Percentiles rank a stretch among this genome's conserved stretches.
Evolutionary conservation across 768 basidiomycete species (phyloP).

Genomic region (Suillus brevipes): DNA sequence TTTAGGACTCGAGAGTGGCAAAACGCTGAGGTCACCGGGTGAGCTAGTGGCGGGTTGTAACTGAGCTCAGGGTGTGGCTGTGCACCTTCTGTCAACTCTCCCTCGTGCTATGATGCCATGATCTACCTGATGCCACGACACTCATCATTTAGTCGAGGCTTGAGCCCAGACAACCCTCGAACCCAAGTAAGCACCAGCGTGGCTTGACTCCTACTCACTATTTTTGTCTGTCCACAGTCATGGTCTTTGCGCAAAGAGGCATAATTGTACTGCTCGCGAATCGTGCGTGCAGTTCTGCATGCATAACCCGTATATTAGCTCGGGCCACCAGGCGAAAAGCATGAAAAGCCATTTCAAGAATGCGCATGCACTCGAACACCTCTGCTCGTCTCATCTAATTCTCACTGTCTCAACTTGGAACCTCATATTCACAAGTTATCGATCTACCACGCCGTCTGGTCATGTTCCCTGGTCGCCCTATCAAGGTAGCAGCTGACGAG

Average conservation of each 20-base stretch:
- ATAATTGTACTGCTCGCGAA: not conserved
- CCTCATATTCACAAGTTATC: not conserved
- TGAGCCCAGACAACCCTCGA: not conserved
- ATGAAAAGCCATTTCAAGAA: not conserved
- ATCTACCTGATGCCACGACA: not conserved
- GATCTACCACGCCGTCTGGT: not conserved
- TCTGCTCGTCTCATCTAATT: not conserved
- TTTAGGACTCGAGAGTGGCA: not conserved
- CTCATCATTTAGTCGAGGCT: not conserved
- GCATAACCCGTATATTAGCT: not conserved
- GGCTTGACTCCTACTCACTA: not conserved
- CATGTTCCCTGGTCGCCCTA: not conserved
- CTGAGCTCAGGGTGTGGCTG: not conserved
- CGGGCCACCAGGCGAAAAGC: not conserved
- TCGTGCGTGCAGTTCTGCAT: not conserved
- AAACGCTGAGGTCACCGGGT: not conserved
- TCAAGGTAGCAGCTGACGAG: too few relatives aligned
- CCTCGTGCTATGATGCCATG: not conserved
- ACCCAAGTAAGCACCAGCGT: not conserved
- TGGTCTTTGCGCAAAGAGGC: not conserved
- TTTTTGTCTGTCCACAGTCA: not conserved
- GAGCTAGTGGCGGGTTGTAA: not conserved
- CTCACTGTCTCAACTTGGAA: not conserved
- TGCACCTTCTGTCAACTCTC: not conserved
- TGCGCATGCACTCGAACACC: not conserved